Evolutionary conservation across 768 basidiomycete genomes (phyloP).

Genomic region (Termitomyces heimii): DNA sequence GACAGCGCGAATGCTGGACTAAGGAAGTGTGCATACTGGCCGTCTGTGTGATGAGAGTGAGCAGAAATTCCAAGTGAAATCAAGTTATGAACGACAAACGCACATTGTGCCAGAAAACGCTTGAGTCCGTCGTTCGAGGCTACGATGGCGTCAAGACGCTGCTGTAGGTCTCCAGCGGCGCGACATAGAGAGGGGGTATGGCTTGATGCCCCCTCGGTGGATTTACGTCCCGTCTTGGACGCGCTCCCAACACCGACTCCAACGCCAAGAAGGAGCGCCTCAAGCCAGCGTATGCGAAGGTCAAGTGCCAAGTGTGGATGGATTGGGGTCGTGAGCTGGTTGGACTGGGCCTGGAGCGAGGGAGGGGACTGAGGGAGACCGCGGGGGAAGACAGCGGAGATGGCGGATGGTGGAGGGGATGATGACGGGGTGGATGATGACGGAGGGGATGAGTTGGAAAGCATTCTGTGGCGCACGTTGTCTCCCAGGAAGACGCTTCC

Average conservation of each 20-base stretch:
- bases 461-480: constrained; percentile 55
- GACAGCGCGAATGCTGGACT: constrained; percentile 71
- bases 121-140: constrained; percentile 66
- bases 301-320: constrained; percentile 68
- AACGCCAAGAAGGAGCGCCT: constrained; percentile 68
- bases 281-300: constrained; percentile 73
- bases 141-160: constrained; percentile 48
- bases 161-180: constrained; percentile 57
- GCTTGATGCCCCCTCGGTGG: constrained; percentile 26
- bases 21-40: constrained; percentile 68
- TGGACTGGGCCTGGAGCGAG: constrained; percentile 6
- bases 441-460: constrained; percentile 30
- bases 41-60: constrained; percentile 39
- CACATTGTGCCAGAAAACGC: constrained; percentile 73
- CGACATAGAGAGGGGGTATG: constrained; percentile 48
- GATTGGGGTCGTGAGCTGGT: constrained; percentile 26
- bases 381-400: constrained; percentile 26
- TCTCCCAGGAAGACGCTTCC: constrained; percentile 84
- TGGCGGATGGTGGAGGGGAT: constrained; percentile 31
- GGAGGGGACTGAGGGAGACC: constrained; percentile 1
- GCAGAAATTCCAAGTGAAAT: too few species aligned
- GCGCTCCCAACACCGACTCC: neutral
- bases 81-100: constrained; percentile 13
- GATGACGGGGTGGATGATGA: constrained; percentile 23
- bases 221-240: constrained; percentile 21